These are phyloP conservation scores for Rhodotorula sp. DNA, from an alignment of 1,284 basidiomycete genomes.

Conservation along the genomic window DNA sequence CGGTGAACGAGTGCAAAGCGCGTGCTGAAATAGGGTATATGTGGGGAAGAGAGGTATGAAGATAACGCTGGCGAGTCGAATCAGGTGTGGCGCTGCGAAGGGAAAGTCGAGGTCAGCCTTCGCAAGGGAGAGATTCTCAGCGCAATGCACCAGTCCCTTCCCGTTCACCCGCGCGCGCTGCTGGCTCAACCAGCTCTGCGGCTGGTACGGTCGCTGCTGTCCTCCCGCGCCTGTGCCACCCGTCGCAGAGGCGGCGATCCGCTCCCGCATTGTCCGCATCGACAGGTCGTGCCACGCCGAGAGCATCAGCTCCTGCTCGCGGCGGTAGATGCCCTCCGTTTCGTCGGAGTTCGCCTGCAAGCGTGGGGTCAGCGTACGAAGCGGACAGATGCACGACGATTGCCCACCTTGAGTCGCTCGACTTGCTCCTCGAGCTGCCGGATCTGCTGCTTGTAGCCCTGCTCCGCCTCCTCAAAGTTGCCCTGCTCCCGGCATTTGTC, in stretches of 20 bases:
- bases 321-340: slow-evolving; percentile 61
- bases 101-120: no score
- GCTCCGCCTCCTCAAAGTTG: slow-evolving; percentile 68
- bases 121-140: no score
- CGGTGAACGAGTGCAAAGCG: background rate
- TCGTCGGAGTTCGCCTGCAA: slow-evolving; percentile 52
- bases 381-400: background rate
- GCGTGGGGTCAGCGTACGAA: rapidly evolving
- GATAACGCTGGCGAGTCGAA: background rate
- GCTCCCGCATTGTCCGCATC: slow-evolving; percentile 61
- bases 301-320: slow-evolving; percentile 77
- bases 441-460: slow-evolving; percentile 66
- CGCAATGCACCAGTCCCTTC: slow-evolving; percentile 21
- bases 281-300: slow-evolving; percentile 68
- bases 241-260: slow-evolving; percentile 44
- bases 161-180: slow-evolving; percentile 54
- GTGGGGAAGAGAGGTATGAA: no score
- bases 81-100: background rate
- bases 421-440: slow-evolving; percentile 69
- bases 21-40: no score
- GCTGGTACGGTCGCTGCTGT: slow-evolving; percentile 44
- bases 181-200: slow-evolving; percentile 60
- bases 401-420: slow-evolving; percentile 59
- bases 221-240: slow-evolving; percentile 24
- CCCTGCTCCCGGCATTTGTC: slow-evolving; percentile 48